Evolutionary conservation across 1,139 yeast species (phyloP).

Genomic region (Protomyces inouyei): DNA sequence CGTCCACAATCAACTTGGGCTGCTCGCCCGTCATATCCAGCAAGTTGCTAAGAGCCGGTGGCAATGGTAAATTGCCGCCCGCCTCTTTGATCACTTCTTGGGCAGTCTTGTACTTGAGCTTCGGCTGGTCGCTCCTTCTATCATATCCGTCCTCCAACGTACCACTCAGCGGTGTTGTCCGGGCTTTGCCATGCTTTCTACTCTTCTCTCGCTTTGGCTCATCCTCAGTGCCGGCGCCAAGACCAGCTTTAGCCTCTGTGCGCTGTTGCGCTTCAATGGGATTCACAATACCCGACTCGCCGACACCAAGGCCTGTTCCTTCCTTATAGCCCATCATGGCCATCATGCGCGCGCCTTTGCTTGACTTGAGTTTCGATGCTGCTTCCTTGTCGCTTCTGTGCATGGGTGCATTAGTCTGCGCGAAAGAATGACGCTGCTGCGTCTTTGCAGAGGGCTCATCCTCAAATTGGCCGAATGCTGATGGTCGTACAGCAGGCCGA

Average conservation of each 20-base stretch:
- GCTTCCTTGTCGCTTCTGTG: neutral
- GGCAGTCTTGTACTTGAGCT: slow-evolving; percentile 41
- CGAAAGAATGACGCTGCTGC: slow-evolving; percentile 25
- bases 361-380: slow-evolving; percentile 46
- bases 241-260: slow-evolving; percentile 59
- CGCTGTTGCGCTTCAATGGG: slow-evolving; percentile 71
- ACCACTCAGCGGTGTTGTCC: slow-evolving; percentile 29
- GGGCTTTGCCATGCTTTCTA: slow-evolving; percentile 31
- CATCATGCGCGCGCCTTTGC: slow-evolving; percentile 78
- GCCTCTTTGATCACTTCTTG: slow-evolving; percentile 43
- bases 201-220: slow-evolving; percentile 31
- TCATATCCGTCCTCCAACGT: slow-evolving; percentile 33
- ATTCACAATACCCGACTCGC: slow-evolving; percentile 64
- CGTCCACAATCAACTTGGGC: slow-evolving; percentile 25
- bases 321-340: slow-evolving; percentile 79
- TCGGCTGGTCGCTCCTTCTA: slow-evolving; percentile 31
- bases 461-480: neutral
- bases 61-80: slow-evolving; percentile 43
- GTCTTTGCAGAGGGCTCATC: slow-evolving; percentile 16
- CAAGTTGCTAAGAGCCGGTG: slow-evolving; percentile 38
- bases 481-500: neutral
- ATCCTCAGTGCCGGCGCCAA: slow-evolving; percentile 54
- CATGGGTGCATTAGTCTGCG: neutral
- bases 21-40: slow-evolving; percentile 37
- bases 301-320: slow-evolving; percentile 76